Conservation (phyloP, 2,329 filamentous ascomycete species). For the Coniochaeta prunicola region DNA sequence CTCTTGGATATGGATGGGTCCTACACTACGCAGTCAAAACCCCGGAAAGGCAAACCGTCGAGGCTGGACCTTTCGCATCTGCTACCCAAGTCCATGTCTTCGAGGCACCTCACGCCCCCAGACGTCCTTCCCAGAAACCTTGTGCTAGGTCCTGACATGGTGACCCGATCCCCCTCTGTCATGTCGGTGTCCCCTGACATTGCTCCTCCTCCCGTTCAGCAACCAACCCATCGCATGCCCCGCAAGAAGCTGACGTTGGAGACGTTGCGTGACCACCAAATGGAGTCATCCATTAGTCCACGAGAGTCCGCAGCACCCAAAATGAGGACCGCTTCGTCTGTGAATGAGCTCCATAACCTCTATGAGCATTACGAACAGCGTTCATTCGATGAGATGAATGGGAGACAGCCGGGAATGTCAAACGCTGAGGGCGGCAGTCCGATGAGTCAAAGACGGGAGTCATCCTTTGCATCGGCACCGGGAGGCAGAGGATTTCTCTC, state of each 20-base stretch:
- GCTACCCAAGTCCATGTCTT: conserved; percentile 22
- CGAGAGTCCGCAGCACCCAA: neutral
- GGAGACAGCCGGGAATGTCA: conserved; percentile 7
- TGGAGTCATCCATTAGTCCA: neutral
- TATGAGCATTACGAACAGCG: conserved; percentile 54
- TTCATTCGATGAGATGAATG: conserved; percentile 37
- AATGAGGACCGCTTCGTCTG: conserved; percentile 15
- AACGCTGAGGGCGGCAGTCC: neutral
- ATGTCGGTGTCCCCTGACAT: conserved; percentile 26
- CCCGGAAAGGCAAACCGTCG: conserved; percentile 34
- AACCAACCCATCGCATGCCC: conserved; percentile 19
- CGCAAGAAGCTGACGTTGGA: conserved; percentile 29
- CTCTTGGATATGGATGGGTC: conserved; percentile 38
- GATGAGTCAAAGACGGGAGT: neutral
- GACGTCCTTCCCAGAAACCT: conserved; percentile 11
- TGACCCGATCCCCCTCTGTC: conserved; percentile 34
- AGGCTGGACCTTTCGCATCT: conserved; percentile 42
- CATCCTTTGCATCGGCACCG: neutral
- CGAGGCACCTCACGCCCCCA: conserved; percentile 23
- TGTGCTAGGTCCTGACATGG: conserved; percentile 28
- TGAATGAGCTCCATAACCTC: conserved; percentile 38
- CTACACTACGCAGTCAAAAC: conserved; percentile 15
- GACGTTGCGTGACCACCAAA: conserved; percentile 16
- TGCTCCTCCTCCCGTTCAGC: conserved; percentile 19
- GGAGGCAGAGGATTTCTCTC: conserved; percentile 3